phyloP scores from a whole-genome alignment of 495 filamentous ascomycete genomes.

The Tuber microsphaerosporum region DNA sequence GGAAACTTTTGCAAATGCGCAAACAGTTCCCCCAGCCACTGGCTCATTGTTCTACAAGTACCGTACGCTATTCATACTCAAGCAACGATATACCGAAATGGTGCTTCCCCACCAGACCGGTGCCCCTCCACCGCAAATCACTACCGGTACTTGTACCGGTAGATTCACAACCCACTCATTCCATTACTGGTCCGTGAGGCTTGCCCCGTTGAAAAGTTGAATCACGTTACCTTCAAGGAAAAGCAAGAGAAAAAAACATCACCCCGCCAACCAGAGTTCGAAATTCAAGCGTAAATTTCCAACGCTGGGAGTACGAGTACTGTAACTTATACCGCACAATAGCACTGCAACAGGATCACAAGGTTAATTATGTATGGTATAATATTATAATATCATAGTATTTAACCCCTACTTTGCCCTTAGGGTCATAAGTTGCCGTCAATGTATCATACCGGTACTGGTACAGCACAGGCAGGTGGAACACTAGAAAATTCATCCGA shows the following conservation, averaged over 20 bases:
- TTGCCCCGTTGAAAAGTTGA: not conserved
- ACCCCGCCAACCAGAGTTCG: not conserved
- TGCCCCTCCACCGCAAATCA: not conserved
- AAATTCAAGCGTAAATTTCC: not conserved
- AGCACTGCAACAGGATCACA: not conserved
- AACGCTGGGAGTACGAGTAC: not conserved
- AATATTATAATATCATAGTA: too few species aligned
- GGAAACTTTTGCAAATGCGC: too few species aligned
- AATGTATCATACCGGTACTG: too few species aligned
- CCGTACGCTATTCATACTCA: not conserved
- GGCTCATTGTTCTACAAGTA: not conserved
- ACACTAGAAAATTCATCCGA: not conserved
- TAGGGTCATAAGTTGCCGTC: not conserved
- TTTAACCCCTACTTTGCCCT: not conserved
- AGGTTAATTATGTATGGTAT: not conserved
- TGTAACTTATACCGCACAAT: not conserved
- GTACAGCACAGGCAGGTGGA: not conserved
- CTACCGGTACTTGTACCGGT: too few species aligned
- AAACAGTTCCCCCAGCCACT: not conserved
- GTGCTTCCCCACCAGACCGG: not conserved
- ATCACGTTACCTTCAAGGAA: not conserved
- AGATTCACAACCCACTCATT: not conserved
- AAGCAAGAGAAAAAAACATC: not conserved
- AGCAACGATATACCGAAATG: not conserved
- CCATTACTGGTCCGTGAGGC: not conserved